Base-by-base conservation (phyloP, 1,139 yeast genomes). In the Lodderomyces beijingensis region DNA sequence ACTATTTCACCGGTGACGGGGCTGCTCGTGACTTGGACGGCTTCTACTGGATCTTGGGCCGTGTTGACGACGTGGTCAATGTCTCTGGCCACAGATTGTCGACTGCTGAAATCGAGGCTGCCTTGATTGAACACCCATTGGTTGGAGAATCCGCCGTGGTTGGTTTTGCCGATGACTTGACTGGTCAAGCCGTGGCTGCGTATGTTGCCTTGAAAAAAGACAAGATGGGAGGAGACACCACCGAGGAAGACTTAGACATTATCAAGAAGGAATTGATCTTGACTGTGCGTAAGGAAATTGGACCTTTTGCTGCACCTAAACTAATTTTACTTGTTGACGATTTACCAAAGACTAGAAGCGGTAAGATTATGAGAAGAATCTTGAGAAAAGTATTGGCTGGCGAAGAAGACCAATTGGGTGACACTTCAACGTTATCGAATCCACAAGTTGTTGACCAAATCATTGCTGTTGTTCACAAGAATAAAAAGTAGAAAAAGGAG, bases 281-380 rank as follows among this genome's bases (percentile, higher is more conserved):
- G 47, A 79, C 87, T 13, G 89, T 82, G 24, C 68, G 91, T 53
- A 79, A 79, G 53, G 89, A 81, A 57, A 82, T 82, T 51, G 91
- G 91, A 16, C 89, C 91, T 33, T 82, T 82, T 57, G 91, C 91
- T 20, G 86, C 91, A 23, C 91, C 91, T 33, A 82, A 82, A 59
- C 56, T 77, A 46, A 79, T 81, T 46, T 65, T 81, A 38, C 60
- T 82, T 38, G 86, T 82, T 37, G 82, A 79, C 48, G 91, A 82
- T 51, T 73, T 82, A 52, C 91, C 91, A 53, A 82, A 82, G 70
- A 82, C 91, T 6, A 75, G 91, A 65, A 79, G 87, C 1, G 91
- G 91, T 51, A 82, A 82, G 63, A 80, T 82, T 42, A 82, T 82
- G 91, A 76, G 91, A 70, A 74, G 91, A 66, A 80, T 82, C 47